These are phyloP conservation scores for Phytophthora hibernalis DNA, from an alignment of 352 stramenopile genomes.

Conservation along the genomic window DNA sequence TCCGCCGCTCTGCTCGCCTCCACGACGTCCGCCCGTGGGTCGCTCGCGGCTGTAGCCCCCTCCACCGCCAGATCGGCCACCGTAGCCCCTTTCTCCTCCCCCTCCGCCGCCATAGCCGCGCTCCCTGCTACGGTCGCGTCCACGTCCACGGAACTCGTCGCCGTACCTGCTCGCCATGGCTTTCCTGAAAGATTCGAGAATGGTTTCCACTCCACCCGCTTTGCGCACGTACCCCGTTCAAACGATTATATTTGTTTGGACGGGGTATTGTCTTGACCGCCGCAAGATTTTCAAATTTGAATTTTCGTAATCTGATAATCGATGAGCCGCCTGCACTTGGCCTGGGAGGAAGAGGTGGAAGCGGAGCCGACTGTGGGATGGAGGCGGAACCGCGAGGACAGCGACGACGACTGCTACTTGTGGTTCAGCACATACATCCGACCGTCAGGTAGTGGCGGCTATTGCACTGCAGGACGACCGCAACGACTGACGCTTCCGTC, in stretches of 20 bases:
- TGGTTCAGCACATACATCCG: slow-evolving; percentile 75
- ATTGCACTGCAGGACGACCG: background rate
- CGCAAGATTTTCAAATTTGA: slow-evolving; percentile 36
- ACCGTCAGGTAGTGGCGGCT: slow-evolving; percentile 51
- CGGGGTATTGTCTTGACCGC: background rate
- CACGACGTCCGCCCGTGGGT: slow-evolving; percentile 48
- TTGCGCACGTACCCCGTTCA: background rate
- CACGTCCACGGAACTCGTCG: slow-evolving; percentile 69
- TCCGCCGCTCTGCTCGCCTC: slow-evolving; percentile 78
- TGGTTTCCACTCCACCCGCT: slow-evolving; percentile 42
- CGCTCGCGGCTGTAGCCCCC: slow-evolving; percentile 65
- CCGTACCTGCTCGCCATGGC: slow-evolving; percentile 77
- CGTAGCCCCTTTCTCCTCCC: slow-evolving; percentile 40
- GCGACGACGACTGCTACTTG: slow-evolving; percentile 47
- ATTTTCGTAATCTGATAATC: slow-evolving; percentile 18
- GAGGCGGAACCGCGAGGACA: slow-evolving; percentile 13
- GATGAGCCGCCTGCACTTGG: slow-evolving; percentile 39
- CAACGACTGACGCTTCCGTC: slow-evolving; percentile 1
- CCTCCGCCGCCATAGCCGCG: slow-evolving; percentile 51
- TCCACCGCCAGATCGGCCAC: slow-evolving; percentile 49
- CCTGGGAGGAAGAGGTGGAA: slow-evolving; percentile 47
- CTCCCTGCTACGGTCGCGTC: slow-evolving; percentile 78
- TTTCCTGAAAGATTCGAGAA: slow-evolving; percentile 51
- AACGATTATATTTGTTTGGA: background rate
- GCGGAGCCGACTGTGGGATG: slow-evolving; percentile 17